Conservation (phyloP, 257 asterid species). For the Nicotiana attenuata region DNA sequence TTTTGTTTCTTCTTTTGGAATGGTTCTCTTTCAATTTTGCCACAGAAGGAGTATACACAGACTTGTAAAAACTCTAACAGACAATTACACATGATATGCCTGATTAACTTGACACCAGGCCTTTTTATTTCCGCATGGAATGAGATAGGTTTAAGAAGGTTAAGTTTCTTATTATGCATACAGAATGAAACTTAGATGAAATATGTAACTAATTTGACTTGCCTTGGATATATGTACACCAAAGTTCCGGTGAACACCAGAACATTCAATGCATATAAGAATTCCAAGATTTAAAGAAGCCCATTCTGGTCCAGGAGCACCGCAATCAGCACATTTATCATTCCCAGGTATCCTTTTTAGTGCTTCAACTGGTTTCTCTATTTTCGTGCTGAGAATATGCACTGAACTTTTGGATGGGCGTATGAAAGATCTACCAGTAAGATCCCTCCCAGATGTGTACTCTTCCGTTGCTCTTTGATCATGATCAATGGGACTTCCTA, state of each 20-base stretch:
- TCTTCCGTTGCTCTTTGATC: slow-evolving; percentile 37
- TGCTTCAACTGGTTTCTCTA: slow-evolving; percentile 59
- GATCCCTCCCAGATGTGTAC: slow-evolving; percentile 40
- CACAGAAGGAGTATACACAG: neutral
- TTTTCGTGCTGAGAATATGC: slow-evolving; percentile 34
- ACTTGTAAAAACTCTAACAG: neutral
- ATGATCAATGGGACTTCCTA: slow-evolving; percentile 44
- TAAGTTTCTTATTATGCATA: neutral
- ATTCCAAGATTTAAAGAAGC: slow-evolving; percentile 89
- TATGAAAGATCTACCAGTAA: slow-evolving; percentile 40
- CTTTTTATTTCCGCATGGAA: neutral
- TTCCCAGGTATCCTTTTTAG: slow-evolving; percentile 70
- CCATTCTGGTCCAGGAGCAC: slow-evolving; percentile 94
- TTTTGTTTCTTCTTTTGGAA: neutral
- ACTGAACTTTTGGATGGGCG: slow-evolving; percentile 58
- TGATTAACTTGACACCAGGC: neutral
- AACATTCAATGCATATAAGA: slow-evolving; percentile 87
- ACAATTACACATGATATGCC: neutral
- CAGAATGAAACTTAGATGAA: slow-evolving; percentile 9
- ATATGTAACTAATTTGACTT: slow-evolving; percentile 21
- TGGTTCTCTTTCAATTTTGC: neutral
- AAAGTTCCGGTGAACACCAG: slow-evolving; percentile 91
- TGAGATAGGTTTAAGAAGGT: neutral
- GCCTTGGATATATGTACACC: slow-evolving; percentile 95
- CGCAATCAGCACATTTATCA: slow-evolving; percentile 95